These are phyloP conservation scores for Candida parachauliodes DNA, from an alignment of 805 yeast genomes.

Conservation along the genomic window DNA sequence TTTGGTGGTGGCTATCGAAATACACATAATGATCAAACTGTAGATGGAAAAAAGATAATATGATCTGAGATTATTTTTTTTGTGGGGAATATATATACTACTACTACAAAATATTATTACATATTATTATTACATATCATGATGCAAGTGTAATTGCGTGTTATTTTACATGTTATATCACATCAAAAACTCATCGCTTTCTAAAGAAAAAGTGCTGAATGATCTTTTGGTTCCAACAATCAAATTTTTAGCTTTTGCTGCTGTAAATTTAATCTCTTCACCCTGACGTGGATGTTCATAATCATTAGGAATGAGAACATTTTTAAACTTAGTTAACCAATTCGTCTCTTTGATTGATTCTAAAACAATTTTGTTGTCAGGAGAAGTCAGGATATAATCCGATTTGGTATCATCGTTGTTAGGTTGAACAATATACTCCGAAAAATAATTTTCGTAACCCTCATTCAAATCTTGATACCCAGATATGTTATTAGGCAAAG, in stretches of 20 bases:
- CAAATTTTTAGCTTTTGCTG: neutral
- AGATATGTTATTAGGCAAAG: slow-evolving; percentile 3
- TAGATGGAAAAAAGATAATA: neutral
- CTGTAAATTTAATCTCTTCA: neutral
- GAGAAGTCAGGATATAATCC: slow-evolving; percentile 1
- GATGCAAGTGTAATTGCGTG: too few species aligned
- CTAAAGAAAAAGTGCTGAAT: slow-evolving; percentile 7
- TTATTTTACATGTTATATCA: too few species aligned
- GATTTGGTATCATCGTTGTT: slow-evolving; percentile 3
- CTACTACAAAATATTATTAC: too few species aligned
- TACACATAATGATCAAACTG: slow-evolving; percentile 63
- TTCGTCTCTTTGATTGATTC: neutral
- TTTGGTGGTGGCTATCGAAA: slow-evolving; percentile 59
- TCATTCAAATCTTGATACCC: slow-evolving; percentile 18
- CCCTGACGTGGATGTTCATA: slow-evolving; percentile 3
- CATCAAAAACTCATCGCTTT: slow-evolving; percentile 5
- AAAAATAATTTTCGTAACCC: slow-evolving; percentile 15
- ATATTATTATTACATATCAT: neutral
- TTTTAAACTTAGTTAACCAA: slow-evolving; percentile 8
- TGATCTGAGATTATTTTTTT: neutral
- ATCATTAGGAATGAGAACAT: neutral
- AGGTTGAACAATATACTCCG: slow-evolving; percentile 5
- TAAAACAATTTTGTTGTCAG: neutral
- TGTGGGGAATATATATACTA: neutral
- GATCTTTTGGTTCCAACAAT: slow-evolving; percentile 8